Percentiles rank a stretch among this genome's conserved stretches.
These are phyloP conservation scores for Dendrobium nobile DNA, from an alignment of 106 monocot genomes.

Conservation along the genomic window DNA sequence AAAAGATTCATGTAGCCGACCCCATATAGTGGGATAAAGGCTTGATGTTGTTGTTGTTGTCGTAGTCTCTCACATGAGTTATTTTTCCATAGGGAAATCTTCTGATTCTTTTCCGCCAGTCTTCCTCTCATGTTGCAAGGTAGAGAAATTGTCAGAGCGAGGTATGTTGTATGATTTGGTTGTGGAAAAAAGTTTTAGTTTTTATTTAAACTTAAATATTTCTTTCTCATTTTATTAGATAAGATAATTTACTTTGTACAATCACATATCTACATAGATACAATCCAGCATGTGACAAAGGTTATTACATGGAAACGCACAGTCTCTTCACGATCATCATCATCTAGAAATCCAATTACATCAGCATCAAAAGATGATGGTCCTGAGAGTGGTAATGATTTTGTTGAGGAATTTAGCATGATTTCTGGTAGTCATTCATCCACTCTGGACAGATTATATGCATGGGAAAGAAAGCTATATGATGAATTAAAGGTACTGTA, in stretches of 20 bases:
- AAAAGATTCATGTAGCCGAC: too few species aligned
- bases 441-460: slow-evolving; percentile 74
- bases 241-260: background rate
- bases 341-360: slow-evolving; percentile 58
- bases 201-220: background rate
- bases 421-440: slow-evolving; percentile 91
- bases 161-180: slow-evolving; percentile 30
- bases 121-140: slow-evolving; percentile 46
- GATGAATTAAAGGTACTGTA: slow-evolving; percentile 91
- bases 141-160: slow-evolving; percentile 21
- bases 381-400: slow-evolving; percentile 58
- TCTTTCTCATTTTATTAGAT: background rate
- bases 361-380: slow-evolving; percentile 47
- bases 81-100: slow-evolving; percentile 44
- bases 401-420: slow-evolving; percentile 83
- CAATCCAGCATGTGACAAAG: slow-evolving; percentile 43
- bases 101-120: slow-evolving; percentile 28
- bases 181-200: background rate
- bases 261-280: slow-evolving; percentile 23
- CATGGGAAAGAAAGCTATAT: slow-evolving; percentile 91
- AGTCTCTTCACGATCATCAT: slow-evolving; percentile 72
- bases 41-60: too few species aligned
- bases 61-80: background rate
- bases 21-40: too few species aligned
- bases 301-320: slow-evolving; percentile 84